A percentile compares a stretch with the other conserved stretches of the same genome.
Evolutionary conservation across 2,329 filamentous ascomycete species (phyloP).

Genomic region (Fusarium marasasianum): DNA sequence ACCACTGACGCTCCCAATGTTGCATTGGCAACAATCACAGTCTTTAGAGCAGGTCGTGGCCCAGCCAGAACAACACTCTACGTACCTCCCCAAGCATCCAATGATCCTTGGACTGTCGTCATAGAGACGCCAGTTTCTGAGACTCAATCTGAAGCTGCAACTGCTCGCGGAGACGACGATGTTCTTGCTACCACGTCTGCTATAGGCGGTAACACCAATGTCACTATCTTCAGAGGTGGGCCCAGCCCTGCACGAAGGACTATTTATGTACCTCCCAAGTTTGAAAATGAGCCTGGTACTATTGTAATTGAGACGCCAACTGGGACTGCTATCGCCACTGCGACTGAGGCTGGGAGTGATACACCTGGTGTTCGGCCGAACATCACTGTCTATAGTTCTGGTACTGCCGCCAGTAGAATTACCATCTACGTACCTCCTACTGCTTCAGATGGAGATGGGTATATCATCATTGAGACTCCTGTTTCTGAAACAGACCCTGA

Average conservation of each 20-base stretch:
- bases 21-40: neutral
- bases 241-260: neutral
- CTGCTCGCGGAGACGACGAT: neutral
- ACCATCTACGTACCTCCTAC: conserved; percentile 1
- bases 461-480: neutral
- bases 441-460: neutral
- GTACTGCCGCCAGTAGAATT: neutral
- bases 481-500: accelerated
- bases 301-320: conserved; percentile 11
- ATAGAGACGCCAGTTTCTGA: conserved; percentile 9
- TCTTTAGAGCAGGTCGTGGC: conserved; percentile 12
- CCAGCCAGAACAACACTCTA: neutral
- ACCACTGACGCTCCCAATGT: neutral
- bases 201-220: conserved; percentile 3
- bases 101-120: conserved; percentile 2
- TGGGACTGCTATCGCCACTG: neutral
- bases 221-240: conserved; percentile 5
- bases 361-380: neutral
- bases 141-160: conserved; percentile 14
- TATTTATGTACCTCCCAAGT: neutral
- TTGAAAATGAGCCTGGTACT: neutral
- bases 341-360: neutral
- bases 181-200: neutral
- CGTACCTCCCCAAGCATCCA: neutral
- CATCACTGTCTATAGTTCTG: neutral